These are phyloP conservation scores for Hypericum androsaemum DNA, from an alignment of 345 rosid genomes.

Conservation along the genomic window DNA sequence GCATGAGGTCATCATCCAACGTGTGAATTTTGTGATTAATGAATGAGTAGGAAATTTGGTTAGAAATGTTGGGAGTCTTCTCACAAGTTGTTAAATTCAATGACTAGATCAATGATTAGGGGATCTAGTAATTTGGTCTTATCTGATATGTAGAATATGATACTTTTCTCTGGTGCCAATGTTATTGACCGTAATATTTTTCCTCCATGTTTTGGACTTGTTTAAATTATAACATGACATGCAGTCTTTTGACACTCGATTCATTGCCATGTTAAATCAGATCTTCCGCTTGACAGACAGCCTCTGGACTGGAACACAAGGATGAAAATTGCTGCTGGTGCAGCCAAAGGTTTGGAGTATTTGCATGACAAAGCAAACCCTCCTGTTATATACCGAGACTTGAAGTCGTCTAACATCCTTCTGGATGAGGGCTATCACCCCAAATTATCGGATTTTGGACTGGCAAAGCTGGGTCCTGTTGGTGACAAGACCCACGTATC, in stretches of 20 bases:
- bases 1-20: too few species aligned
- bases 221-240: too few species aligned
- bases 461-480: conserved; percentile 94
- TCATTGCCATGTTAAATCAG: conserved; percentile 27
- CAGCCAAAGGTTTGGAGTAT: conserved; percentile 93
- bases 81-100: too few species aligned
- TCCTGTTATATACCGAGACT: conserved; percentile 91
- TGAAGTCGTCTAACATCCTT: conserved; percentile 91
- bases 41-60: too few species aligned
- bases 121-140: too few species aligned
- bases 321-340: conserved; percentile 98
- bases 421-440: conserved; percentile 88
- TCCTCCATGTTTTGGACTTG: too few species aligned
- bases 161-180: too few species aligned
- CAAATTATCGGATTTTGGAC: conserved; percentile 90
- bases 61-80: too few species aligned
- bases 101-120: too few species aligned
- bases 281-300: conserved; percentile 71
- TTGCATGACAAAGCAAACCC: conserved; percentile 95
- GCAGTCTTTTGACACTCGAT: conserved; percentile 1
- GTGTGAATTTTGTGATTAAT: too few species aligned
- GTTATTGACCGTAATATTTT: too few species aligned
- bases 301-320: conserved; percentile 94
- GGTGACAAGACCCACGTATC: conserved; percentile 99
- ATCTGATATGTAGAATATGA: too few species aligned